These are phyloP conservation scores for Lolium rigidum DNA, from an alignment of 176 grass and related monocot genomes.

Conservation along the genomic window DNA sequence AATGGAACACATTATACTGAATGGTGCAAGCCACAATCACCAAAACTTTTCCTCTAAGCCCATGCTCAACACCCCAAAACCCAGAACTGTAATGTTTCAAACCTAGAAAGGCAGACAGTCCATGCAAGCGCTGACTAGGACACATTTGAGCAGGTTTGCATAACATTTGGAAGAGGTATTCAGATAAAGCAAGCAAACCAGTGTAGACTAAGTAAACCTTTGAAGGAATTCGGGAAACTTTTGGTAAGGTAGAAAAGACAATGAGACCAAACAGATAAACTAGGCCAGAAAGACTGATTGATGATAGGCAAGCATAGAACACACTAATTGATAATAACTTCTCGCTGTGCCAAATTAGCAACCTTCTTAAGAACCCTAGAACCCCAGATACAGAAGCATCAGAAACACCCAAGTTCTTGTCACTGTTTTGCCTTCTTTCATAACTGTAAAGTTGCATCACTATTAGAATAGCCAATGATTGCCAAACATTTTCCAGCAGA, in stretches of 20 bases:
- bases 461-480: slow-evolving; percentile 87
- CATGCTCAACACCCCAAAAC: slow-evolving; percentile 88
- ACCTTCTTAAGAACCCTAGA: slow-evolving; percentile 84
- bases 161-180: slow-evolving; percentile 96
- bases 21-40: slow-evolving; percentile 90
- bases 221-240: slow-evolving; percentile 88
- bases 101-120: slow-evolving; percentile 77
- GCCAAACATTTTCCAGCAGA: slow-evolving; percentile 89
- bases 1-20: slow-evolving; percentile 97
- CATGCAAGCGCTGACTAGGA: slow-evolving; percentile 70
- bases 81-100: slow-evolving; percentile 87
- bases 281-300: slow-evolving; percentile 84
- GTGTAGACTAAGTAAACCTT: slow-evolving; percentile 93
- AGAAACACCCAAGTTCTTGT: slow-evolving; percentile 72
- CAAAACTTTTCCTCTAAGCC: slow-evolving; percentile 86
- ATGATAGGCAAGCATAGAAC: slow-evolving; percentile 93
- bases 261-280: slow-evolving; percentile 87
- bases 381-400: slow-evolving; percentile 72
- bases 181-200: slow-evolving; percentile 76
- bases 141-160: slow-evolving; percentile 93
- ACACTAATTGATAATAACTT: slow-evolving; percentile 81
- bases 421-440: slow-evolving; percentile 87
- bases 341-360: slow-evolving; percentile 94
- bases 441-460: slow-evolving; percentile 99
- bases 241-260: slow-evolving; percentile 80